Conservation (phyloP, 495 filamentous ascomycete species). For the Xylaria nigripes region DNA sequence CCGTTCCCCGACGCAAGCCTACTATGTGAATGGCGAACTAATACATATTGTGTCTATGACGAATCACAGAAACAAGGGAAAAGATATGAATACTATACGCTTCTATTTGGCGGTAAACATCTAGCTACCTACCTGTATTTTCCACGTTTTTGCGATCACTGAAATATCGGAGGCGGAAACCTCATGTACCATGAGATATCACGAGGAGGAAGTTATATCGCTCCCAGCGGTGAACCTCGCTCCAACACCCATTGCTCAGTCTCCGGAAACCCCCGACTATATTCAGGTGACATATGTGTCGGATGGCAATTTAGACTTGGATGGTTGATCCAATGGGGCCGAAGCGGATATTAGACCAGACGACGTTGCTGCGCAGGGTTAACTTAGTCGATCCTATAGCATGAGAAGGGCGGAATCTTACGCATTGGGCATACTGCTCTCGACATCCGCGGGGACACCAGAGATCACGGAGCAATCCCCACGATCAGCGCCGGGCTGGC, state of each 20-base stretch:
- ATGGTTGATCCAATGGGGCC: slow-evolving; percentile 61
- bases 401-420: slow-evolving; percentile 20
- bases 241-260: not conserved
- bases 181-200: not conserved
- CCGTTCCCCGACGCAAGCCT: no score
- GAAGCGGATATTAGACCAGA: slow-evolving; percentile 61
- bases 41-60: no score
- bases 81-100: not conserved
- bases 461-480: slow-evolving; percentile 57
- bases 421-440: slow-evolving; percentile 45
- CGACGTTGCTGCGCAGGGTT: slow-evolving; percentile 29
- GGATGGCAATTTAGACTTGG: slow-evolving; percentile 20
- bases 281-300: not conserved
- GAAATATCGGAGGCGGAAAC: not conserved
- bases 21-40: no score
- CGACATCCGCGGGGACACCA: slow-evolving; percentile 53
- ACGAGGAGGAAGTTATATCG: not conserved
- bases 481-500: slow-evolving; percentile 57
- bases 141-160: not conserved
- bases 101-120: not conserved
- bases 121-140: not conserved
- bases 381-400: not conserved
- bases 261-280: not conserved
- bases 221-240: not conserved
- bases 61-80: not conserved